Conservation (phyloP, 768 basidiomycete genomes). For the Cubamyces sp. region DNA sequence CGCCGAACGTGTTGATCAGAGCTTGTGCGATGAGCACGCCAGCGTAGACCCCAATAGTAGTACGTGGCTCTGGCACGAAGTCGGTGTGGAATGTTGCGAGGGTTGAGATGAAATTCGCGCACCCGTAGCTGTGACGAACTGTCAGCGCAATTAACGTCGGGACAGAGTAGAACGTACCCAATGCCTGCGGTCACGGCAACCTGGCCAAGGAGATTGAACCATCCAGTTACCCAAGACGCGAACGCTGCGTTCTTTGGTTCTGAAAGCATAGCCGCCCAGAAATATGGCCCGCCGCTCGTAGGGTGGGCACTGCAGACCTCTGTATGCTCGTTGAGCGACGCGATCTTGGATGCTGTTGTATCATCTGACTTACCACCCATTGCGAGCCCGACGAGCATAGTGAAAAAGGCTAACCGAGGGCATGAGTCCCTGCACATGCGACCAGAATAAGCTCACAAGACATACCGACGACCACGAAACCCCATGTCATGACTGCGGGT, state of each 20-base stretch:
- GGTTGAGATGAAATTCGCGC: slow-evolving; percentile 71
- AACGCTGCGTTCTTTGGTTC: slow-evolving; percentile 58
- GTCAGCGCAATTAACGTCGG: not conserved
- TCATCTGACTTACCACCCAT: slow-evolving; percentile 62
- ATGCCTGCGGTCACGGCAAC: slow-evolving; percentile 80
- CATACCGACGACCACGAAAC: slow-evolving; percentile 67
- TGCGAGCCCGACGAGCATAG: slow-evolving; percentile 69
- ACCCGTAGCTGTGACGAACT: slow-evolving; percentile 52
- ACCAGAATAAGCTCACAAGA: not conserved
- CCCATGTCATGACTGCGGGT: slow-evolving; percentile 79
- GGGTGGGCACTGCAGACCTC: slow-evolving; percentile 65
- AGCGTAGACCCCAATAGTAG: slow-evolving; percentile 70
- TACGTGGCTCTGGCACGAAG: slow-evolving; percentile 61
- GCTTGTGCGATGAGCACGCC: slow-evolving; percentile 71
- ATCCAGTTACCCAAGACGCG: slow-evolving; percentile 76
- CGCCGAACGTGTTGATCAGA: slow-evolving; percentile 77
- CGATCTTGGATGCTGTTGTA: too few relatives aligned
- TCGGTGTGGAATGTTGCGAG: slow-evolving; percentile 59
- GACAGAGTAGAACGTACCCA: slow-evolving; percentile 41
- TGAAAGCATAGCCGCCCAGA: slow-evolving; percentile 81
- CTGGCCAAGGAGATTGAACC: slow-evolving; percentile 77
- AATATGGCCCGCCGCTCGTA: slow-evolving; percentile 76
- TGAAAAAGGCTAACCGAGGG: slow-evolving; percentile 50
- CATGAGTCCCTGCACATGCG: not conserved
- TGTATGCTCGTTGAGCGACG: not conserved